Evolutionary conservation across 345 rosid species (phyloP).

Genomic region (Acer yangbiense): DNA sequence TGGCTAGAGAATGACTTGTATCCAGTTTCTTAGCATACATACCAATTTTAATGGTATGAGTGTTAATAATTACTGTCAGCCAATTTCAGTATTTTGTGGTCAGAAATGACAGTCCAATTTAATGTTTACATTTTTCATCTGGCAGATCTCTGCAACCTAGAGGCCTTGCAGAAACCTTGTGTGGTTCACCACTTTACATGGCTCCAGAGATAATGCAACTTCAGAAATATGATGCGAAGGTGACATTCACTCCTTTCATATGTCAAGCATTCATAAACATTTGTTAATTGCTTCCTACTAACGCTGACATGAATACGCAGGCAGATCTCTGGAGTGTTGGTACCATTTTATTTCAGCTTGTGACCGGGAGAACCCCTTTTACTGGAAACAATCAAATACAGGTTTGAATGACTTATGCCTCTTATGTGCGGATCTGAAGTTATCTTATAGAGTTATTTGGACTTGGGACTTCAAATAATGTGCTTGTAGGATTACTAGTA

Average conservation of each 20-base stretch:
- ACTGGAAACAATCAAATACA: constrained; percentile 89
- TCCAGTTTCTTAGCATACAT: not conserved
- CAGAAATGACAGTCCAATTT: constrained; percentile 1
- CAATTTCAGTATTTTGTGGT: not conserved
- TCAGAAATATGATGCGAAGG: constrained; percentile 99
- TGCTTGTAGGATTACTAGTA: constrained; percentile 13
- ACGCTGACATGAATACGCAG: constrained; percentile 60
- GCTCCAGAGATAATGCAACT: constrained; percentile 99
- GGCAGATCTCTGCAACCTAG: constrained; percentile 88
- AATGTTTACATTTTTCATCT: constrained; percentile 14
- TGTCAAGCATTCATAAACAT: not conserved
- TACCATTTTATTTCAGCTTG: constrained; percentile 93
- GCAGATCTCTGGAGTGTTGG: constrained; percentile 99
- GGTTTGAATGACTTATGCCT: constrained; percentile 40
- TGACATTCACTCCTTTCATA: constrained; percentile 34
- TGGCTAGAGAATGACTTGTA: not conserved
- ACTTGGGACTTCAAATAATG: not conserved
- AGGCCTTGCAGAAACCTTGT: constrained; percentile 95
- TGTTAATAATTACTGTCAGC: not conserved
- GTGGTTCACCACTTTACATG: constrained; percentile 99
- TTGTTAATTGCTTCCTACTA: constrained; percentile 29
- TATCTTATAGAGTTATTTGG: not conserved
- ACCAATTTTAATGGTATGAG: not conserved
- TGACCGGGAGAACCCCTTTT: constrained; percentile 90
- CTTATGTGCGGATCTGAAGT: constrained; percentile 3